Base-by-base conservation (phyloP, 2,329 filamentous ascomycete species). In the Nakataea oryzae region DNA sequence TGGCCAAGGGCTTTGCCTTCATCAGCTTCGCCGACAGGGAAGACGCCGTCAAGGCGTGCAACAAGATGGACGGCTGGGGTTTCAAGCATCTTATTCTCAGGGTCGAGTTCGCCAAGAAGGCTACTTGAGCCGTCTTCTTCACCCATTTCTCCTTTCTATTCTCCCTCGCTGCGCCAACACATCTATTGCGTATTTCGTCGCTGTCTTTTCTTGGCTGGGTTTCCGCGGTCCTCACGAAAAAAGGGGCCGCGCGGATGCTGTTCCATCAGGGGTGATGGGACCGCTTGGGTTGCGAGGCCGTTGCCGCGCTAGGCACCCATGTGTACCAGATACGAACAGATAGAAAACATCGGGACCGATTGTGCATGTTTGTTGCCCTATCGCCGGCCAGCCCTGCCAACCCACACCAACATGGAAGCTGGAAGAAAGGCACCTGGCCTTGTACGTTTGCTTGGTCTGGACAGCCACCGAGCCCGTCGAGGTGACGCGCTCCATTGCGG, bases 1-100 rank as follows among this genome's bases (percentile, higher is more conserved):
- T 93, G 74, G 95, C 95, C 70, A 99, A 99, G 86, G 95, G 95
- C 66, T 99, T 99, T 75, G 96, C 96, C 29, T 99, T 99, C 76
- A 96, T 99, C 82, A 96, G 91, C 76, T 99, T 95, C 73, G 90
- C 89, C 64, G 95, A 99, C 75, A 83, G 95, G 69, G 77, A 82
- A 68, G 95, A 99, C 76, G 95, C 95, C 68, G 90, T 90, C 69
- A 90, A 89, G 80, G 95, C 95, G 54, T 96, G 91, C 79, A 88
- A 89, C 79, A 97, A 96, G 85, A 93, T 99, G 91, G 95, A 99
- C 78, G 95, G 95, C 71, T 97, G 83, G 69, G 90, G 90, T 78
- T 93, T 91, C 81, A 89, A 90, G 76, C 90, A 95, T 79, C 81
- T 95, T 70, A 95, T 95, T 74, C 78, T 95, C 71, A 84, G 89